Conservation (phyloP, 179 eudicot species). For the Drosera spatulata region DNA sequence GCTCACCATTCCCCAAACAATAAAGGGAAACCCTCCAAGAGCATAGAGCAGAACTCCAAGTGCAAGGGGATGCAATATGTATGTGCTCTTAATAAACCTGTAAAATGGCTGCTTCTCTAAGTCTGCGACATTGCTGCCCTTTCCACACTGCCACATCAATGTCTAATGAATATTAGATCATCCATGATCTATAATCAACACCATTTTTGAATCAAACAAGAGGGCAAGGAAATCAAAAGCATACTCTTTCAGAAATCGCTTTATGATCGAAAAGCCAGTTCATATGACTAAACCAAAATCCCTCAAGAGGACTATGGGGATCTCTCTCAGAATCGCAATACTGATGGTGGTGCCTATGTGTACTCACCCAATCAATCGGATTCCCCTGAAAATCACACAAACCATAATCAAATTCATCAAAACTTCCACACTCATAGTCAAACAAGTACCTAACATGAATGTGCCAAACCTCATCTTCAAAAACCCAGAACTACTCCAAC, state of each 20-base stretch:
- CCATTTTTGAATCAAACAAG: background rate
- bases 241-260: slow-evolving; percentile 36
- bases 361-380: slow-evolving; percentile 91
- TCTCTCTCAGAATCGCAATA: slow-evolving; percentile 58
- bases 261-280: slow-evolving; percentile 58
- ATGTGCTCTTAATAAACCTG: slow-evolving; percentile 46
- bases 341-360: slow-evolving; percentile 81
- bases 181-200: background rate
- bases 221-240: background rate
- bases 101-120: slow-evolving; percentile 71
- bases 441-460: too few species aligned
- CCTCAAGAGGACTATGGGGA: slow-evolving; percentile 80
- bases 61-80: slow-evolving; percentile 46
- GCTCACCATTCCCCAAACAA: slow-evolving; percentile 88
- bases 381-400: slow-evolving; percentile 42
- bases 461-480: too few species aligned
- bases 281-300: slow-evolving; percentile 86
- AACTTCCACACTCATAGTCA: too few species aligned
- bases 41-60: slow-evolving; percentile 50
- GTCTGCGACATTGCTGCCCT: slow-evolving; percentile 61
- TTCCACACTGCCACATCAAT: slow-evolving; percentile 44
- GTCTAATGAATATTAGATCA: background rate
- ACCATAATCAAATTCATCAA: too few species aligned
- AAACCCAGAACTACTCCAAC: too few species aligned
- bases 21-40: slow-evolving; percentile 62